Conservation (phyloP, 805 yeast genomes). For the Tetrapisispora phaffii region DNA sequence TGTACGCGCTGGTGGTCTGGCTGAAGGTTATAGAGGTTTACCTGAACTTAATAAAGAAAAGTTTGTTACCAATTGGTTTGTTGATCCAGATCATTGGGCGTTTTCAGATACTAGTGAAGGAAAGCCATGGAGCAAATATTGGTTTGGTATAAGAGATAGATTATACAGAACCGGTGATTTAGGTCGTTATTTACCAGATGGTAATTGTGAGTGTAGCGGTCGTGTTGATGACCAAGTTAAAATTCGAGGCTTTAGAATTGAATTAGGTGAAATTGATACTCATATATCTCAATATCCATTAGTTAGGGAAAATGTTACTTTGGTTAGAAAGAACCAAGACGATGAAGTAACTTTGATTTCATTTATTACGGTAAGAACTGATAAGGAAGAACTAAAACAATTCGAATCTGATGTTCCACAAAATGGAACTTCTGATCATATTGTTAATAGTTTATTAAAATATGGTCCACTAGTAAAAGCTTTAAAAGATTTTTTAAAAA, state of each 20-base stretch:
- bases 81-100: slow-evolving; percentile 53
- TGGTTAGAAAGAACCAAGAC: slow-evolving; percentile 84
- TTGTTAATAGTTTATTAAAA: slow-evolving; percentile 68
- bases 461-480: slow-evolving; percentile 72
- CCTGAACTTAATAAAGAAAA: slow-evolving; percentile 84
- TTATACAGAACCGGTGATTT: slow-evolving; percentile 94
- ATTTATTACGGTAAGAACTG: slow-evolving; percentile 76
- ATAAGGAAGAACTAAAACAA: slow-evolving; percentile 36
- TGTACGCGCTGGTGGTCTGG: slow-evolving; percentile 95
- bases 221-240: slow-evolving; percentile 98
- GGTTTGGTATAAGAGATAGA: slow-evolving; percentile 94
- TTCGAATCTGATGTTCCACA: slow-evolving; percentile 37
- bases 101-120: slow-evolving; percentile 42
- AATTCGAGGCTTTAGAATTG: slow-evolving; percentile 97
- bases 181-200: slow-evolving; percentile 94
- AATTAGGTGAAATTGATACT: slow-evolving; percentile 95
- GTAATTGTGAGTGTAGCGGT: slow-evolving; percentile 96
- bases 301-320: slow-evolving; percentile 86
- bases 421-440: slow-evolving; percentile 41
- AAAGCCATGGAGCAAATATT: slow-evolving; percentile 60
- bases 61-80: slow-evolving; percentile 88
- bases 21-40: slow-evolving; percentile 89
- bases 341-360: slow-evolving; percentile 89
- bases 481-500: slow-evolving; percentile 72
- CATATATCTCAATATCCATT: slow-evolving; percentile 88